Conservation (phyloP, 805 yeast species). For the Kluyveromyces aestuarii region DNA sequence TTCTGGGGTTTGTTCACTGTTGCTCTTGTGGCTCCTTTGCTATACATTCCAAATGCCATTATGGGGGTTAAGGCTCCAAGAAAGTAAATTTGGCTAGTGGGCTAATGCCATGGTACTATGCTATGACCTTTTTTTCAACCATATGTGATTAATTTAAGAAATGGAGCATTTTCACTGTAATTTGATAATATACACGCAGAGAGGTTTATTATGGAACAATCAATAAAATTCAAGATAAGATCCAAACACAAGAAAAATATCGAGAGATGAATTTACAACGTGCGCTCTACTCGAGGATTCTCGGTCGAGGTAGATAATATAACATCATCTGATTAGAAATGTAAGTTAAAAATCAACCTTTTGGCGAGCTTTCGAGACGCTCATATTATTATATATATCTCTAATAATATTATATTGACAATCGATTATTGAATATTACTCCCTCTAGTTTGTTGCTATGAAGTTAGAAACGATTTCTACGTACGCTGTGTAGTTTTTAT, state of each 20-base stretch:
- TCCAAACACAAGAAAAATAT: neutral
- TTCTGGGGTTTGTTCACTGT: conserved; percentile 67
- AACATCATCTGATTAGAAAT: neutral
- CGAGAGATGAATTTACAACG: neutral
- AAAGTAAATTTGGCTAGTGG: conserved; percentile 1
- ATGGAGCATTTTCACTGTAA: neutral
- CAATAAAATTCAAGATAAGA: neutral
- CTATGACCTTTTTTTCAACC: neutral
- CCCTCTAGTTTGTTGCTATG: neutral
- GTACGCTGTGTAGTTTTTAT: too few relatives aligned
- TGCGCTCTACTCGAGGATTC: neutral
- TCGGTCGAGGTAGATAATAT: neutral
- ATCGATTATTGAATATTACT: neutral
- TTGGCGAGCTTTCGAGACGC: neutral
- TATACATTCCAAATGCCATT: conserved; percentile 64
- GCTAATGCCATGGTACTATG: neutral
- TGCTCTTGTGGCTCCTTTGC: conserved; percentile 55
- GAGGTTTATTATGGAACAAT: neutral
- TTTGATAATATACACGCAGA: neutral
- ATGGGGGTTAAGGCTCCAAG: conserved; percentile 51
- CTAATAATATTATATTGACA: neutral
- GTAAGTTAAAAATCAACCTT: neutral
- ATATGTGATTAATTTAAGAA: neutral
- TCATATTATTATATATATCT: neutral
- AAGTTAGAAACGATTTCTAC: too few relatives aligned